A percentile compares a stretch with the other conserved stretches of the same genome.
Conservation (phyloP, 2,329 filamentous ascomycete species). For the Pseudofabraea citricarpa region DNA sequence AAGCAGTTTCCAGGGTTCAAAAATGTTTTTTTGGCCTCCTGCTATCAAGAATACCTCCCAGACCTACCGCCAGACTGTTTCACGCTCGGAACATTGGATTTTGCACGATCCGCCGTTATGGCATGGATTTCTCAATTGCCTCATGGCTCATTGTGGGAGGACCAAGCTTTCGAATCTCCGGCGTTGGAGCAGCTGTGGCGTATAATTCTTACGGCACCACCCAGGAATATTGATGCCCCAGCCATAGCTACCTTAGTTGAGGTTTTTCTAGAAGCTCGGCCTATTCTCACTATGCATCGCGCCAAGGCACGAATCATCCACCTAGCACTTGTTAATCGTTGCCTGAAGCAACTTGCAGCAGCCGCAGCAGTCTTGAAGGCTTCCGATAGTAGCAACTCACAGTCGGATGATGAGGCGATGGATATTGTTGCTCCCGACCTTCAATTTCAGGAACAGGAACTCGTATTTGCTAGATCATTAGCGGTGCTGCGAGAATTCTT, state of each 20-base stretch:
- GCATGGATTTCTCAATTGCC: slow-evolving; percentile 42
- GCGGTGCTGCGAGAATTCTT: slow-evolving; percentile 65
- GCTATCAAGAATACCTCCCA: slow-evolving; percentile 53
- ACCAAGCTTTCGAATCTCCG: slow-evolving; percentile 45
- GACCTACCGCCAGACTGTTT: slow-evolving; percentile 52
- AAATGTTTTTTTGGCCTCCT: slow-evolving; percentile 51
- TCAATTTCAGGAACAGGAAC: slow-evolving; percentile 49
- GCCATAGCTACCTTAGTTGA: slow-evolving; percentile 70
- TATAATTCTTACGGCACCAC: slow-evolving; percentile 66
- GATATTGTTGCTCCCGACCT: slow-evolving; percentile 42
- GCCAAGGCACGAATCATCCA: slow-evolving; percentile 55
- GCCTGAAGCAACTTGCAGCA: slow-evolving; percentile 62
- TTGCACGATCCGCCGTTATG: slow-evolving; percentile 49
- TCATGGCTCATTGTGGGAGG: slow-evolving; percentile 45
- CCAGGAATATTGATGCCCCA: slow-evolving; percentile 58
- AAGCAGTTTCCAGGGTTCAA: slow-evolving; percentile 37
- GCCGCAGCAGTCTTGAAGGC: slow-evolving; percentile 54
- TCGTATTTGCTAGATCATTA: slow-evolving; percentile 64
- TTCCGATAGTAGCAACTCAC: slow-evolving; percentile 36
- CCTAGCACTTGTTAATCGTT: slow-evolving; percentile 66
- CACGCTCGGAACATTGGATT: slow-evolving; percentile 57
- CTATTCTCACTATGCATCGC: slow-evolving; percentile 45
- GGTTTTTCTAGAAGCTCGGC: slow-evolving; percentile 60
- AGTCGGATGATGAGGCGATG: slow-evolving; percentile 48
- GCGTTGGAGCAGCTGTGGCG: slow-evolving; percentile 75